phyloP scores from a whole-genome alignment of 495 filamentous ascomycete genomes.

The Aspergillus cristatus region DNA sequence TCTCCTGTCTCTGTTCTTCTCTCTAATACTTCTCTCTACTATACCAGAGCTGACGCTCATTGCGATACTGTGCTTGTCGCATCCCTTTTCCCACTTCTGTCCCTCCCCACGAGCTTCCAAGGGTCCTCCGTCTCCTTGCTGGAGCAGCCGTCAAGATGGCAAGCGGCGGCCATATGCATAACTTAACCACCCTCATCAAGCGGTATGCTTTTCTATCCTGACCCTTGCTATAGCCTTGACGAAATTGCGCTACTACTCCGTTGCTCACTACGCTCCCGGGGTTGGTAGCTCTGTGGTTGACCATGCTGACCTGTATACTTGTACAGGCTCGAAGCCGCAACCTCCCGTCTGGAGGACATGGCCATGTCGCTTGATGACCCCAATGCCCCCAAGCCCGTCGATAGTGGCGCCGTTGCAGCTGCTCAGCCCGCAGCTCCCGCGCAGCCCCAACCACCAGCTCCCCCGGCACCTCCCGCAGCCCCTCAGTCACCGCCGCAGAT shows the following conservation, averaged over 20 bases:
- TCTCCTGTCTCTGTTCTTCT: no score
- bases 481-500: slow-evolving; percentile 66
- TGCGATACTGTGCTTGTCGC: neutral
- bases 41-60: no score
- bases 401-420: slow-evolving; percentile 28
- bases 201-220: slow-evolving; percentile 48
- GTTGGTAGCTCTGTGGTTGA: no score
- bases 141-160: slow-evolving; percentile 33
- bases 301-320: slow-evolving; percentile 16
- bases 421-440: slow-evolving; percentile 23
- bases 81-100: neutral
- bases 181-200: slow-evolving; percentile 95
- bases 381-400: slow-evolving; percentile 42
- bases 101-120: neutral
- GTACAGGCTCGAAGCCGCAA: slow-evolving; percentile 89
- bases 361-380: slow-evolving; percentile 57
- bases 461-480: slow-evolving; percentile 36
- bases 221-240: neutral
- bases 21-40: no score
- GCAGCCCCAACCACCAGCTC: slow-evolving; percentile 13
- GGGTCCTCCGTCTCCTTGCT: slow-evolving; percentile 12
- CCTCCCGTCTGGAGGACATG: slow-evolving; percentile 92
- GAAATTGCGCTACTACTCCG: no score
- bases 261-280: no score
- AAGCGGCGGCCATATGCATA: slow-evolving; percentile 70